Evolutionary conservation across 495 filamentous ascomycete species (phyloP).

Genomic region (Aspergillus sparsus): DNA sequence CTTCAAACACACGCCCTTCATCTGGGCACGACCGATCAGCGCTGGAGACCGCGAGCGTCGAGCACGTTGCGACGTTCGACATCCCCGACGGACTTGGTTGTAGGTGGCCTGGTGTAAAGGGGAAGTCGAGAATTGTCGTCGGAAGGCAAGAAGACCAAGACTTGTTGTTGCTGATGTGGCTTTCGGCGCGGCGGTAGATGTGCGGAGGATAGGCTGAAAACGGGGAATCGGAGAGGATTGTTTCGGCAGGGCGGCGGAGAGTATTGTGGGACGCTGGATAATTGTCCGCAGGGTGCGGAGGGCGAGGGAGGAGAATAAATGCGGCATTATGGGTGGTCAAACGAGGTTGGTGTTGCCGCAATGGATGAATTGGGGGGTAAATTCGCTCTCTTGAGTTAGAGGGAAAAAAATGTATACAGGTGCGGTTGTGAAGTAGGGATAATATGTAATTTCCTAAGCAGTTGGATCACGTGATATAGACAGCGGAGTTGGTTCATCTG

Average conservation of each 20-base stretch:
- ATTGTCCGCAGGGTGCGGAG: constrained; percentile 44
- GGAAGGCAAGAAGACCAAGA: constrained; percentile 17
- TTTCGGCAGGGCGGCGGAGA: constrained; percentile 21
- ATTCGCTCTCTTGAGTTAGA: constrained; percentile 9
- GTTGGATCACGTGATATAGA: constrained; percentile 30
- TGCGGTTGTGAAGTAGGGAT: neutral
- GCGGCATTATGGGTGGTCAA: constrained; percentile 32
- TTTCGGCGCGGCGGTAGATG: constrained; percentile 26
- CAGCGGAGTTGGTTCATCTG: constrained; percentile 31
- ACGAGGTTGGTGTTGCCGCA: neutral
- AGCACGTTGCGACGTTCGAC: constrained; percentile 70
- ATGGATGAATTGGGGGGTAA: neutral
- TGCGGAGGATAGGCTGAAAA: constrained; percentile 42
- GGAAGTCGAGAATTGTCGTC: constrained; percentile 47
- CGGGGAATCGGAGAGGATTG: constrained; percentile 29
- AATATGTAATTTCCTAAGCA: constrained; percentile 24
- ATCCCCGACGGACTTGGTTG: constrained; percentile 65
- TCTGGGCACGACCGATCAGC: constrained; percentile 69
- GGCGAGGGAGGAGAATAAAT: constrained; percentile 40
- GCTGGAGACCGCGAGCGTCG: constrained; percentile 87
- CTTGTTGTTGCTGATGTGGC: constrained; percentile 5
- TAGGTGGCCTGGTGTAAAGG: constrained; percentile 47
- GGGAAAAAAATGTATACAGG: neutral
- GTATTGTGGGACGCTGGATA: constrained; percentile 30
- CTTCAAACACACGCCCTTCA: constrained; percentile 95